phyloP scores from a whole-genome alignment of 1,284 basidiomycete species.

The Agaricales sp. region DNA sequence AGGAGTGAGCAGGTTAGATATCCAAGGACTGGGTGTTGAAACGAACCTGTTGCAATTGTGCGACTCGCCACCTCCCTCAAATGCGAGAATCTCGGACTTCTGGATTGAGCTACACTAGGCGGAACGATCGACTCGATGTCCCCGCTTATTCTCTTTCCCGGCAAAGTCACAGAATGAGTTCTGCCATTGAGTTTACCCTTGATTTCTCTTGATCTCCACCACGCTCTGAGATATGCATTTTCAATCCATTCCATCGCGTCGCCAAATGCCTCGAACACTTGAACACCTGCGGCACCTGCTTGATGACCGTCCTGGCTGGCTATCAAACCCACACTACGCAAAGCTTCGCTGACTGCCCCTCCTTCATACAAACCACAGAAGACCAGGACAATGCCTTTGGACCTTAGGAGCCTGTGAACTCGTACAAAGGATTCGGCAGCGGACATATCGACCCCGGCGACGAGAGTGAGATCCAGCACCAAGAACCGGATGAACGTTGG shows the following conservation, averaged over 20 bases:
- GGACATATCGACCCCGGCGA: constrained; percentile 89
- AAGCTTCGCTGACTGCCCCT: constrained; percentile 57
- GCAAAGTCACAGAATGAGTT: background rate
- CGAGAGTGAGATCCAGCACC: constrained; percentile 77
- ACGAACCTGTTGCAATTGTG: constrained; percentile 50
- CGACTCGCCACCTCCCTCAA: constrained; percentile 71
- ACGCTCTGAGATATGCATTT: constrained; percentile 74
- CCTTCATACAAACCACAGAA: constrained; percentile 75
- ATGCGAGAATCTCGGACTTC: constrained; percentile 34
- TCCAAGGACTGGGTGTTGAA: no score
- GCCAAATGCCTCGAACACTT: constrained; percentile 78
- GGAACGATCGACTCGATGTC: constrained; percentile 35
- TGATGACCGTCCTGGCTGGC: background rate
- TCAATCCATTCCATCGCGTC: constrained; percentile 96
- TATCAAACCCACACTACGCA: constrained; percentile 50
- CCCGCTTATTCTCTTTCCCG: no score
- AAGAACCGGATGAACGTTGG: constrained; percentile 78
- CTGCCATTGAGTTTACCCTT: background rate
- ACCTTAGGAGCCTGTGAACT: constrained; percentile 74
- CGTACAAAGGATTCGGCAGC: constrained; percentile 93
- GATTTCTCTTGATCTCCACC: constrained; percentile 48
- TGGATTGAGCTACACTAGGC: constrained; percentile 38
- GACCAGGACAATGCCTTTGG: constrained; percentile 76
- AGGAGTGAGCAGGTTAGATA: no score
- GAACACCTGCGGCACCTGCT: constrained; percentile 60